Evolutionary conservation across 345 rosid genomes (phyloP), one percentile per base, ranked within the genome.

Genomic region (Linum usitatissimum): DNA sequence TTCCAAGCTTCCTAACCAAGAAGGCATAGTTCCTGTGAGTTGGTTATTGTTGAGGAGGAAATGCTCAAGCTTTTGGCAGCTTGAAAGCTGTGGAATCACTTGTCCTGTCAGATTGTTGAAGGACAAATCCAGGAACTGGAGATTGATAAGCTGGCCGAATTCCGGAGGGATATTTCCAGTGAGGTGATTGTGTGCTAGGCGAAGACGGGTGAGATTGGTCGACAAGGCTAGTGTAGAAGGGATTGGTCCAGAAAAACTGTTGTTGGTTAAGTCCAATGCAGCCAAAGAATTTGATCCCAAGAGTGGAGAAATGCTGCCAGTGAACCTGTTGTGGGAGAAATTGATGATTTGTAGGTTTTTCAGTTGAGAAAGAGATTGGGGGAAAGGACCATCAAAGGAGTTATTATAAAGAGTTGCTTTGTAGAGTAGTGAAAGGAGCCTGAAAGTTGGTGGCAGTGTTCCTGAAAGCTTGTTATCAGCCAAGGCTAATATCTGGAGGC

Each of bases 401-500:
- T 91, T 91, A 78, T 88, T 88, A 77, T 88, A 91, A 49, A 91
- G 81, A 6, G 86, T 78, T 40, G 86, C 34, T 63, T 75, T 77
- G 55, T 76, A 60, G 13, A 86, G 77, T 34, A 76, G 64, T 23
- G 83, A 78, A 65, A 91, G 91, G 74, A 79, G 77, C 62, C 82
- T 79, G 65, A 88, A 86, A 1, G 96, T 86, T 30, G 84, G 80
- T 36, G 98, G 96, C 79, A 91, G 55, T 23, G 79, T 55, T 38
- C 98, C 96, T 8, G 92, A 76, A 42, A 91, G 79, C 65, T 76
- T 69, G 72, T 91, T 91, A 59, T 91, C 98, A 0, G 92, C 96
- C 76, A 91, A 78, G 68, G 93, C 82, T 68, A 88, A 40, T 5
- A 51, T 17, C 73, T 75, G 81, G 31, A 88, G 81, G 39, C 69